phyloP scores from a whole-genome alignment of 2,329 filamentous ascomycete genomes.

The Acarospora socialis region DNA sequence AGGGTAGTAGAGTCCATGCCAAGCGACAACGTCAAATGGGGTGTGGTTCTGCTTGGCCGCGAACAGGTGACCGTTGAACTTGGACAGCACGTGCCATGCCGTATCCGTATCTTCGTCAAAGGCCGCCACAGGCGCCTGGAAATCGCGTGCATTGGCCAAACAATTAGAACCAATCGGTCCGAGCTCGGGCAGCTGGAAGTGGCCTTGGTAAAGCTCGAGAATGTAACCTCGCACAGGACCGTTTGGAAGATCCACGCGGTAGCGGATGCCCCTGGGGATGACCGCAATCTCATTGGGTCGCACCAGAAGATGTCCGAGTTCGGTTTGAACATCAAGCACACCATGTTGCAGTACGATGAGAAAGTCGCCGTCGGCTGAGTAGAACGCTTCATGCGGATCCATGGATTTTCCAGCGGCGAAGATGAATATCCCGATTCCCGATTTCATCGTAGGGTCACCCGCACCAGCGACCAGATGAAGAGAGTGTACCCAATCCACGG shows the following conservation, averaged over 20 bases:
- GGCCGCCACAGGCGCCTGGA: constrained; percentile 54
- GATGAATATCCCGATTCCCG: constrained; percentile 65
- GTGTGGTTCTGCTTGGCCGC: constrained; percentile 51
- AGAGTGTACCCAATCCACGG: constrained; percentile 53
- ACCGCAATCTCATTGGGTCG: constrained; percentile 65
- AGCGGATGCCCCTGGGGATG: constrained; percentile 59
- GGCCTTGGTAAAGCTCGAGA: constrained; percentile 58
- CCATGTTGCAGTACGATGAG: constrained; percentile 65
- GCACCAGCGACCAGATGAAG: constrained; percentile 63
- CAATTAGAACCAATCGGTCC: constrained; percentile 61
- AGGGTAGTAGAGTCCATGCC: constrained; percentile 68
- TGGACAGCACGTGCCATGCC: constrained; percentile 44
- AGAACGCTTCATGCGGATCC: constrained; percentile 60
- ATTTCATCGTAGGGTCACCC: constrained; percentile 65
- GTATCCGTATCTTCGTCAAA: constrained; percentile 46
- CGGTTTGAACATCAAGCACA: constrained; percentile 59
- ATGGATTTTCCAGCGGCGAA: constrained; percentile 70
- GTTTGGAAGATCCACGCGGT: constrained; percentile 51
- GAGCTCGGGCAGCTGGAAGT: constrained; percentile 57
- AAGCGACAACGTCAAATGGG: constrained; percentile 66
- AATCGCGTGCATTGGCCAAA: constrained; percentile 62
- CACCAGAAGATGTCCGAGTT: constrained; percentile 60
- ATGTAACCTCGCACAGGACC: constrained; percentile 58
- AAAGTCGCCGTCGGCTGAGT: constrained; percentile 70
- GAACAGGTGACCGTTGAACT: constrained; percentile 56